phyloP scores from a whole-genome alignment of 257 asterid genomes.

The Solanum pimpinellifolium region DNA sequence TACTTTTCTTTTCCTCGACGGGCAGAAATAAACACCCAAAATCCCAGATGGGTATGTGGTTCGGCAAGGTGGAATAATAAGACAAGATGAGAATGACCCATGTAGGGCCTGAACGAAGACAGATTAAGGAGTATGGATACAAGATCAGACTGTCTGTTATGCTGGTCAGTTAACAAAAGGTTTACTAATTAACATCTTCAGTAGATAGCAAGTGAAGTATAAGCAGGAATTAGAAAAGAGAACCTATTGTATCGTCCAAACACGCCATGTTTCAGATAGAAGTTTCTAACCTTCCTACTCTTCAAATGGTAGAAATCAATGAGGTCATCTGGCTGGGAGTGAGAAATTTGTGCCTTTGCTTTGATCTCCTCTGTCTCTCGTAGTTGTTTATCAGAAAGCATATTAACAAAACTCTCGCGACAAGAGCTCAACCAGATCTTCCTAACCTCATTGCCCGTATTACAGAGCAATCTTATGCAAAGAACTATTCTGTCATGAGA shows the following conservation, averaged over 20 bases:
- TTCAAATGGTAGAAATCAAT: conserved; percentile 92
- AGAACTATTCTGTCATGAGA: conserved; percentile 75
- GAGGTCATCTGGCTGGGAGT: conserved; percentile 88
- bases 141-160: background rate
- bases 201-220: background rate
- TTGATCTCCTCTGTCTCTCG: conserved; percentile 82
- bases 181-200: background rate
- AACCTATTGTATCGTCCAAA: background rate
- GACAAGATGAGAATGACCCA: background rate
- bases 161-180: background rate
- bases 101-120: background rate
- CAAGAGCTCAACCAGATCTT: conserved; percentile 82
- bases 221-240: background rate
- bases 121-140: background rate
- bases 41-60: background rate
- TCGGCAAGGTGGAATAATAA: background rate
- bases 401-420: conserved; percentile 81
- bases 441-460: conserved; percentile 58
- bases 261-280: background rate
- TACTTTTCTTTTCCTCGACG: background rate
- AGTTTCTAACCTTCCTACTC: conserved; percentile 65
- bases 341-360: conserved; percentile 69
- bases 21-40: background rate
- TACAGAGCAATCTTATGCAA: conserved; percentile 63
- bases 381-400: conserved; percentile 91